Conservation (phyloP, 768 basidiomycete species). For the Arthromyces matolae region DNA sequence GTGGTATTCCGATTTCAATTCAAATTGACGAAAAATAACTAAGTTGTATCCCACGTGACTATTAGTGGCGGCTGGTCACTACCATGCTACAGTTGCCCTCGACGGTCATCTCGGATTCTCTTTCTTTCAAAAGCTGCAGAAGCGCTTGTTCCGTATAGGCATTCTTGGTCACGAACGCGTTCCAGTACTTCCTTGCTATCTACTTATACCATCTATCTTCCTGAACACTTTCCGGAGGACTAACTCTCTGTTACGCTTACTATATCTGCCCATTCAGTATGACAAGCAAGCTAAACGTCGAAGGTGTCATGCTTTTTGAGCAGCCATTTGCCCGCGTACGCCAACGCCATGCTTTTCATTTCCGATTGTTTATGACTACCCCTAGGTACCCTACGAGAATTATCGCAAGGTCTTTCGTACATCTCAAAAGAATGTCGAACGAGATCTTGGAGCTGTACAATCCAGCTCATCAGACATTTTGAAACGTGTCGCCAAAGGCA, state of each 20-base stretch:
- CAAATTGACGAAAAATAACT: no score
- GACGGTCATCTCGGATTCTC: no score
- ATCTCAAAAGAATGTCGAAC: conserved; percentile 78
- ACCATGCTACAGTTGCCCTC: no score
- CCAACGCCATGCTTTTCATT: background rate
- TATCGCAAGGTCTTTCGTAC: conserved; percentile 85
- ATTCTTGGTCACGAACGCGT: no score
- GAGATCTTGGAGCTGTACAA: conserved; percentile 65
- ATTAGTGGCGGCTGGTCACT: no score
- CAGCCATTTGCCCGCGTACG: conserved; percentile 76
- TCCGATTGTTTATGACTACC: background rate
- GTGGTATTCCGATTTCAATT: no score
- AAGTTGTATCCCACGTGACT: no score
- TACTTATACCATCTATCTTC: no score
- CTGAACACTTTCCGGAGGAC: no score
- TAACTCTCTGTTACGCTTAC: background rate
- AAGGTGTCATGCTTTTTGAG: conserved; percentile 78
- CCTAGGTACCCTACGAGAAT: conserved; percentile 84
- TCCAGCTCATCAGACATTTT: conserved; percentile 57
- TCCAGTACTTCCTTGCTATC: no score
- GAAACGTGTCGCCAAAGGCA: conserved; percentile 36
- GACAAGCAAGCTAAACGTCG: conserved; percentile 59
- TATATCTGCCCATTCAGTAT: conserved; percentile 25
- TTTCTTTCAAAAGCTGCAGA: no score
- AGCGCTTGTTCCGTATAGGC: no score